Evolutionary conservation across 2,329 filamentous ascomycete species (phyloP), one percentile per base, ranked within the genome.

Genomic region (Aspergillus sp.): DNA sequence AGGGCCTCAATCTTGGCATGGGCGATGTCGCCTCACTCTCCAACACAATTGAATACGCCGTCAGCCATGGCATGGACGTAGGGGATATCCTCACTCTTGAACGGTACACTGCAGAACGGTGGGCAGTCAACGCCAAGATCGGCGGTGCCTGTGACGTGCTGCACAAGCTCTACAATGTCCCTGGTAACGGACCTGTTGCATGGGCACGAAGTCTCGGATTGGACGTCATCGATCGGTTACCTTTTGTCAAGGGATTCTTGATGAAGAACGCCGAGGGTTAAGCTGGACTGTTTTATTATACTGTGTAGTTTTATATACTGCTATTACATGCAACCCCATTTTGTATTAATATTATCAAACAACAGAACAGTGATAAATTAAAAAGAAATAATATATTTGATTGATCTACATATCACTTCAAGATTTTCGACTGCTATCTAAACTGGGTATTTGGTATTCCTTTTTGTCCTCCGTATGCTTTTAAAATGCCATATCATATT

Each of bases 1-100:
- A 97, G 67, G 93, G 93, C 1, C 75, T 98, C 10, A 98, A 98
- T 61, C 86, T 94, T 57, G 93, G 93, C 1, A 85, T 97, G 50
- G 90, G 82, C 12, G 93, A 98, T 62, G 86, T 93, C 1, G 83
- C 88, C 57, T 85, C 86, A 42, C 78, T 98, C 0, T 82, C 83
- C 6, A 77, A 76, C 49, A 83, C 83, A 1, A 86, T 98, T 40
- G 81, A 83, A 47, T 84, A 84, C 53, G 86, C 89, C 4, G 83
- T 94, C 12, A 71, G 76, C 35, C 87, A 93, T 50, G 93, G 93
- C 1, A 86, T 90, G 74, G 93, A 98, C 60, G 79, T 97, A 29
- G 93, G 93, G 26, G 81, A 82, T 12, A 72, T 79, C 31, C 77
- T 94, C 65, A 83, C 86, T 5, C 74, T 98, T 27, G 90, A 96